Conservation (phyloP, 2,329 filamentous ascomycete genomes). For the Aureobasidium sp. region DNA sequence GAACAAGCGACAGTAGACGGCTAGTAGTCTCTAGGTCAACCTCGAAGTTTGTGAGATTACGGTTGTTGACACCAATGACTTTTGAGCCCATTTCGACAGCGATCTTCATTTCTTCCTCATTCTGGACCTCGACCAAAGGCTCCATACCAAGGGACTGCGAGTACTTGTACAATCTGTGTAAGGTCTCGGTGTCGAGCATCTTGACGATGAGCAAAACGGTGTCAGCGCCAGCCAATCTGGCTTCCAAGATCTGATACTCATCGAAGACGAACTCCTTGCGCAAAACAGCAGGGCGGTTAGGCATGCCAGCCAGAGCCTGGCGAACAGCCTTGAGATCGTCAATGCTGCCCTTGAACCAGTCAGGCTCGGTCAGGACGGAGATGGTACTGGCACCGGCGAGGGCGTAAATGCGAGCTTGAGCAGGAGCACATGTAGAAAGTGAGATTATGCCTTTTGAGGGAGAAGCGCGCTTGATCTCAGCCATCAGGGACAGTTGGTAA, state of each 20-base stretch:
- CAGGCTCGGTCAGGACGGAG: slow-evolving; percentile 94
- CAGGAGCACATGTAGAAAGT: slow-evolving; percentile 75
- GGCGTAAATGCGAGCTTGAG: slow-evolving; percentile 86
- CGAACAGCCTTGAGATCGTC: slow-evolving; percentile 85
- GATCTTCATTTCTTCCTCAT: slow-evolving; percentile 80
- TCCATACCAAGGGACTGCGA: slow-evolving; percentile 92
- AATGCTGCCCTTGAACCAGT: slow-evolving; percentile 98
- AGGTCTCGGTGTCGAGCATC: slow-evolving; percentile 73
- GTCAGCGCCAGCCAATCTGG: slow-evolving; percentile 84
- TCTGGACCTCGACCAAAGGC: slow-evolving; percentile 94
- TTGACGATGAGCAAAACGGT: slow-evolving; percentile 95
- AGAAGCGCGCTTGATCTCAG: slow-evolving; percentile 93
- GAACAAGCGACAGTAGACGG: slow-evolving; percentile 78
- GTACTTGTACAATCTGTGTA: slow-evolving; percentile 78
- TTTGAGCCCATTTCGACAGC: slow-evolving; percentile 81
- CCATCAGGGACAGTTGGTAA: slow-evolving; percentile 87
- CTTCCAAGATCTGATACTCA: slow-evolving; percentile 96
- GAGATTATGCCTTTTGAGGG: slow-evolving; percentile 95
- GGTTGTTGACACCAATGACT: slow-evolving; percentile 96
- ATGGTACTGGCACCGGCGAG: slow-evolving; percentile 93
- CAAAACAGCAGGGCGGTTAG: slow-evolving; percentile 82
- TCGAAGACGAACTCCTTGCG: slow-evolving; percentile 98
- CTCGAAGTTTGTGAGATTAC: slow-evolving; percentile 92
- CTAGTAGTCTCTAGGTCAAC: slow-evolving; percentile 91
- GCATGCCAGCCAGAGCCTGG: slow-evolving; percentile 82